Base-by-base conservation (phyloP, 2,329 filamentous ascomycete genomes). In the Pseudocercospora cruenta region DNA sequence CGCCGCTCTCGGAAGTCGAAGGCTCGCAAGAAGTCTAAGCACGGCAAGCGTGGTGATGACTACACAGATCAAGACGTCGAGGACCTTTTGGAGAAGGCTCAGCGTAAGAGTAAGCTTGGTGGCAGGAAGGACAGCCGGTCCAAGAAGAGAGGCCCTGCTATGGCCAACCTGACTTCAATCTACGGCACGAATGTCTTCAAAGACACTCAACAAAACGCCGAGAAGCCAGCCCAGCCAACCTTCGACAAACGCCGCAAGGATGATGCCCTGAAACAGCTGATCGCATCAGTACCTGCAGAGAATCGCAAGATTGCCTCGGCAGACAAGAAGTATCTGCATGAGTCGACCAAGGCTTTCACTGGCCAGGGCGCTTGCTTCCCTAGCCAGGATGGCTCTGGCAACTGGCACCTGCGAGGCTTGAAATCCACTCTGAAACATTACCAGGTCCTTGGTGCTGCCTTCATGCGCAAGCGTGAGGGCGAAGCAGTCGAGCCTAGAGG, bases 391-490 rank as follows among this genome's bases (percentile, higher is more conserved):
- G 75, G 77, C 1, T 19, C 7, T 16, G 54, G 54, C 55, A 71
- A 75, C 14, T 85, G 83, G 82, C 54, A 73, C 0, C 74, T 87
- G 0, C 81, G 76, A 21, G 84, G 85, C 0, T 84, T 87, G 82
- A 78, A 71, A 26, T 80, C 78, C 0, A 70, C 76, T 0, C 71
- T 89, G 0, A 81, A 81, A 63, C 70, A 74, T 9, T 83, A 87
- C 55, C 87, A 90, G 61, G 68, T 88, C 0, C 76, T 84, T 0
- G 85, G 82, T 0, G 80, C 78, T 0, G 78, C 81, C 0, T 89
- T 86, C 78, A 88, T 89, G 86, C 71, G 84, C 0, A 70, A 75
- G 3, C 79, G 84, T 2, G 87, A 90, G 71, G 76, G 80, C 3
- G 76, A 67, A 0, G 9, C 22, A 0, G 43, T 75, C 0, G 63